Evolutionary conservation across 306 rosid genomes (phyloP), one percentile per base, ranked within the genome.

Genomic region (Vigna nakashimae): DNA sequence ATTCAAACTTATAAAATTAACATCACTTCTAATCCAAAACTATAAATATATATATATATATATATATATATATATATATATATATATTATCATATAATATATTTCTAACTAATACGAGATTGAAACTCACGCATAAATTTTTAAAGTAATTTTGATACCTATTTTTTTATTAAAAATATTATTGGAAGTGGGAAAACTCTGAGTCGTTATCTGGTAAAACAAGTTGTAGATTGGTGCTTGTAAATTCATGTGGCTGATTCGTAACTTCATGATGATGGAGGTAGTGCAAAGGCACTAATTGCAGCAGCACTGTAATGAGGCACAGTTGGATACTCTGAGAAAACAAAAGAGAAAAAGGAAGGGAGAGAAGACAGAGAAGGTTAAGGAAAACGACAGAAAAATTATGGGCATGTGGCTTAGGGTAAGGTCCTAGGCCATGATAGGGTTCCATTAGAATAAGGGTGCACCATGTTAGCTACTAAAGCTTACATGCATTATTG

Each of bases 391-490:
- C 24, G 76, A 59, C 71, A 65, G 16, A 78, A 7, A 53, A 57
- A 65, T 55, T 13, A 67, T 78, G 73, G 74, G 83, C 74, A 83
- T 67, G 74, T 79, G 83, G 18, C 70, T 34, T 69, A 78, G 71
- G 82, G 46, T 56, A 77, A 77, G 24, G 80, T 73, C 48, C 24
- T 79, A 63, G 36, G 62, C 67, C 36, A 58, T 76, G 69, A 82
- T 78, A 34, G 80, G 69, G 11, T 79, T 52, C 14, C 48, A 12
- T 4, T 55, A 48, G 43, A 73, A 40, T 65, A 17, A 64, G 69
- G 34, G 20, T 66, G 26, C 69, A 58, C 15, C 36, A 48, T 67
- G 20, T 68, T 46, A 26, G 62, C 69, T 79, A 64, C 83, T 69
- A 51, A 75, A 69, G 55, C 22, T 52, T 17, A 51, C 38, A 60